Conservation (phyloP, 441 rosid species). For the Aleurites moluccanus region DNA sequence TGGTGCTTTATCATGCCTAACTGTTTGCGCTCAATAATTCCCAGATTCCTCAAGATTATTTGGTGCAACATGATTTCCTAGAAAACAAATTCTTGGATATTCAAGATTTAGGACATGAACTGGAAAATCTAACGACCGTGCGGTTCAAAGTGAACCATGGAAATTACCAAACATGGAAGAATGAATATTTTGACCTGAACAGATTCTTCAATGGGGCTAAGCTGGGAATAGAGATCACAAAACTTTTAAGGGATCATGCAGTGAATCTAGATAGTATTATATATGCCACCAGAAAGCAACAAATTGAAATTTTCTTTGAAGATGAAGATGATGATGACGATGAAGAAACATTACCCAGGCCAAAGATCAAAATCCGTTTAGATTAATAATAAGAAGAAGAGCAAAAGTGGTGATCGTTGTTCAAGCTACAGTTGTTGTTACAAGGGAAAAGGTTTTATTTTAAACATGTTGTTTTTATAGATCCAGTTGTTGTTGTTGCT, state of each 20-base stretch:
- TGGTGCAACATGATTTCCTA: not conserved
- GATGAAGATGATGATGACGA: not conserved
- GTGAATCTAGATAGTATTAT: not conserved
- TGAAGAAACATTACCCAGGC: not conserved
- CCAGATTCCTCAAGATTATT: constrained; percentile 14
- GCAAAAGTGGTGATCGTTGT: not conserved
- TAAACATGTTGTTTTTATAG: not conserved
- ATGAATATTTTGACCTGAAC: not conserved
- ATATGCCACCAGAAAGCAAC: constrained; percentile 1
- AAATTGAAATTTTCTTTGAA: constrained; percentile 6
- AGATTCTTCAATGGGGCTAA: constrained; percentile 5
- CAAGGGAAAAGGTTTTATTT: not conserved
- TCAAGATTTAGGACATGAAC: constrained; percentile 1
- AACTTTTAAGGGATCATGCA: constrained; percentile 9
- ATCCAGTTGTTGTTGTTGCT: not conserved
- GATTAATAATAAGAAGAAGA: not conserved
- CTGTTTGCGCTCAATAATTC: not conserved
- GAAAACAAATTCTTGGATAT: not conserved
- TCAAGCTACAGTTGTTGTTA: not conserved
- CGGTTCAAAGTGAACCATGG: not conserved
- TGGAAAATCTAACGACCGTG: not conserved
- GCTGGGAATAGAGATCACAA: not conserved
- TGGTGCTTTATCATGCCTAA: not conserved
- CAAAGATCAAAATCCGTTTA: not conserved
- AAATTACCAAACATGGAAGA: constrained; percentile 2